phyloP scores from a whole-genome alignment of 345 rosid genomes.

The Arabis hirsuta region DNA sequence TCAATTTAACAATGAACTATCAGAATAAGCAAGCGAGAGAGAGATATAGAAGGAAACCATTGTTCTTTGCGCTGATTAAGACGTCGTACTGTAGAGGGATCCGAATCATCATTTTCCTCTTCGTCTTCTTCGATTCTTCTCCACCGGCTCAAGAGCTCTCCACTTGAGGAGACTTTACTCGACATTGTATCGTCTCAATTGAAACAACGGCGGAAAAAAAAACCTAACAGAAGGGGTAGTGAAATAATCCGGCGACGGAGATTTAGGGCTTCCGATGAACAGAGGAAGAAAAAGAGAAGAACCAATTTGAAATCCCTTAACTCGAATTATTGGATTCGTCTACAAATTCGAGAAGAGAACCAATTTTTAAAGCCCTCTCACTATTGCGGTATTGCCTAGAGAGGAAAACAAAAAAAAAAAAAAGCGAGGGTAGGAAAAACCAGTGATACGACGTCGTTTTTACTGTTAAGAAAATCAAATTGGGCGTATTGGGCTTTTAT shows the following conservation, averaged over 20 bases:
- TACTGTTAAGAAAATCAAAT: not conserved
- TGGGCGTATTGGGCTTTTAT: slow-evolving; percentile 36
- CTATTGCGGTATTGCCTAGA: not conserved
- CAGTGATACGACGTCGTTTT: slow-evolving; percentile 9
- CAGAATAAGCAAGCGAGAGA: not conserved
- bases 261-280: slow-evolving; percentile 29
- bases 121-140: slow-evolving; percentile 79
- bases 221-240: not conserved
- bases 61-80: slow-evolving; percentile 75
- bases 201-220: not conserved
- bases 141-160: slow-evolving; percentile 72
- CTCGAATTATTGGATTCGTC: slow-evolving; percentile 4
- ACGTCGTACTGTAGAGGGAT: slow-evolving; percentile 50
- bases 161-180: slow-evolving; percentile 47
- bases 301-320: slow-evolving; percentile 16
- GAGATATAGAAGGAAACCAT: slow-evolving; percentile 53
- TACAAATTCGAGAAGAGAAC: not conserved
- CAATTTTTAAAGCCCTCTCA: slow-evolving; percentile 32
- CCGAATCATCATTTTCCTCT: slow-evolving; percentile 54
- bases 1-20: slow-evolving; percentile 12
- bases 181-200: slow-evolving; percentile 44
- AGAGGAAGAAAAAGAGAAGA: slow-evolving; percentile 11
- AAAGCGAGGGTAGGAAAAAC: slow-evolving; percentile 26
- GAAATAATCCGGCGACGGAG: slow-evolving; percentile 29
- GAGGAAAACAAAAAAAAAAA: not conserved